phyloP scores from a whole-genome alignment of 2,329 filamentous ascomycete species.

The Botrytis galanthina region DNA sequence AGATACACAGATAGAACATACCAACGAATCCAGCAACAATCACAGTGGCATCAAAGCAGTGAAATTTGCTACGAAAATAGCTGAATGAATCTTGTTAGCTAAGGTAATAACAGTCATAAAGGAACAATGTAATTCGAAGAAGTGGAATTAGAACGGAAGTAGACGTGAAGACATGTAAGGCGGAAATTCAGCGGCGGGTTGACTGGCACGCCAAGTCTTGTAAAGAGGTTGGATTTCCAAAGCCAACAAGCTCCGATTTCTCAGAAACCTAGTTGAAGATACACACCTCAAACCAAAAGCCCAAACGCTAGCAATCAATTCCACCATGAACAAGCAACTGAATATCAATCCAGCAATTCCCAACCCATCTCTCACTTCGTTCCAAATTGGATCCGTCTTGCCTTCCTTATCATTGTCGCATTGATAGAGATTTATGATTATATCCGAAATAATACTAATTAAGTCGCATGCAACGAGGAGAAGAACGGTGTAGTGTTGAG shows the following conservation, averaged over 20 bases:
- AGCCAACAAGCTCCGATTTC: neutral
- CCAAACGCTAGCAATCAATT: slow-evolving; percentile 57
- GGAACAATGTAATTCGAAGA: neutral
- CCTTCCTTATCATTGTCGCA: slow-evolving; percentile 42
- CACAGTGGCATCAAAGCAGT: slow-evolving; percentile 61
- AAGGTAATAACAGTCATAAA: neutral
- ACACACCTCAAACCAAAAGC: slow-evolving; percentile 57
- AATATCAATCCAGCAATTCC: slow-evolving; percentile 56
- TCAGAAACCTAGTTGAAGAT: neutral
- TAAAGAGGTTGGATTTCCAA: neutral
- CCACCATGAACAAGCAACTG: slow-evolving; percentile 62
- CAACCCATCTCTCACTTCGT: slow-evolving; percentile 45
- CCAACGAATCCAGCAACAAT: slow-evolving; percentile 59
- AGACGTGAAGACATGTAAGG: neutral
- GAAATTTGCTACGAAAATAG: slow-evolving; percentile 58
- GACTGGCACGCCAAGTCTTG: neutral
- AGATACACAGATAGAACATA: neutral
- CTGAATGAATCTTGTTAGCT: slow-evolving; percentile 38
- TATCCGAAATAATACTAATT: slow-evolving; percentile 51
- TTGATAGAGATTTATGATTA: slow-evolving; percentile 49
- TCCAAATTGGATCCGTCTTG: slow-evolving; percentile 34
- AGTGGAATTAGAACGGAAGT: neutral
- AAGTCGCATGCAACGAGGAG: slow-evolving; percentile 50
- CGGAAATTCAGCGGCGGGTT: neutral
- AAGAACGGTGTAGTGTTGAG: slow-evolving; percentile 50